A percentile compares a stretch with the other conserved stretches of the same genome.
Evolutionary conservation across 139 green algal genomes (phyloP).

Genomic region (Marvania coccoides): DNA sequence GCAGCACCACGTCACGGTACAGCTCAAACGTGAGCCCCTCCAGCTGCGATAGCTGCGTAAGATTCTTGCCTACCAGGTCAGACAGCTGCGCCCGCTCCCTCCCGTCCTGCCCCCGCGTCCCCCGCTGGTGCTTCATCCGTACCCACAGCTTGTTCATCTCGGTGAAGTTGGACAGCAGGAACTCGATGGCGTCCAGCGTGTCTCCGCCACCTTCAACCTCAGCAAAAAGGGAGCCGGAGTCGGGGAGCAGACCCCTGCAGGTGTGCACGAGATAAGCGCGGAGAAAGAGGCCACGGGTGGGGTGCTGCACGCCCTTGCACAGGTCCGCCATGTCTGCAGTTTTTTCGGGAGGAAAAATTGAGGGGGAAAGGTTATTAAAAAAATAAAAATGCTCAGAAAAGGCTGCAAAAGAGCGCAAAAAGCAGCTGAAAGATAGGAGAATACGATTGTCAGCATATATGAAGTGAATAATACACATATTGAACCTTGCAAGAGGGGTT

Average conservation of each 20-base stretch:
- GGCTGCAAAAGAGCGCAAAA: neutral
- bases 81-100: conserved; percentile 84
- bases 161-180: conserved; percentile 96
- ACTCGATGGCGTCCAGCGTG: conserved; percentile 87
- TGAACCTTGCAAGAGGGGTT: neutral
- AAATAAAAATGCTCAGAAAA: neutral
- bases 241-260: conserved; percentile 57
- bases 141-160: conserved; percentile 99
- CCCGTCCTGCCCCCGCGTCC: conserved; percentile 39
- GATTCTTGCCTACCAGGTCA: conserved; percentile 96
- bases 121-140: conserved; percentile 67
- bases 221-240: conserved; percentile 55
- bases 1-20: conserved; percentile 64
- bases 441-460: neutral
- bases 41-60: conserved; percentile 90
- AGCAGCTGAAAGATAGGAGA: neutral
- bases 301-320: conserved; percentile 96
- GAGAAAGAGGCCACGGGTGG: conserved; percentile 93
- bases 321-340: conserved; percentile 95
- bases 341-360: conserved; percentile 52
- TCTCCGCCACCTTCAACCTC: conserved; percentile 66
- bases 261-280: conserved; percentile 80
- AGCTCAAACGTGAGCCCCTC: conserved; percentile 85
- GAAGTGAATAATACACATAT: too few species aligned
- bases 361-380: too few species aligned